Evolutionary conservation across 371 early-diverging fungal genomes (phyloP), one percentile per base, ranked within the genome.

Genomic region (Mucor mucedo): DNA sequence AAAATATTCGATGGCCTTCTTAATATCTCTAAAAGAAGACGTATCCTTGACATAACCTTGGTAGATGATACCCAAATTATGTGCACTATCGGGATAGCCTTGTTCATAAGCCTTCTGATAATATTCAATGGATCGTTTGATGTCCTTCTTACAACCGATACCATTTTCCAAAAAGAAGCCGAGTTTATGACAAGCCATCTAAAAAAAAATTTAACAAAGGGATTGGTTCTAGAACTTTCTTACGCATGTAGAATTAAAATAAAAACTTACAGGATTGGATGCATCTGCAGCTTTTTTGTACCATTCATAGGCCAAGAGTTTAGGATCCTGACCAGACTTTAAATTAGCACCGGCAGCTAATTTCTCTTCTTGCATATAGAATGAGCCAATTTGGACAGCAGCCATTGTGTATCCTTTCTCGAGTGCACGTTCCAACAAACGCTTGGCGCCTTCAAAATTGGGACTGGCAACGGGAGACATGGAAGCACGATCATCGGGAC

Each of bases 121-220:
- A 63, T 76, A 78, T n/a, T 67, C 75, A 39, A 86, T 71, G 21
- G 87, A 83, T 38, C 68, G 52, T 63, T 80, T 63, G 21, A 80
- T 61, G 53, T 79, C 72, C 58, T 68, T 67, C 44, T 73, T 68
- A 54, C 78, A 79, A 30, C 82, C 82, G 63, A 75, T 66, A 3
- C 76, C 82, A 52, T 71, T 69, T 38, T 86, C 87, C 7, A 72
- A 78, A 61, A 84, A 78, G 74, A 77, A 86, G 8, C 73, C 87
- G 5, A 76, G 47, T 60, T 86, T 86, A 68, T 86, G 87, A 68
- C 77, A 77, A 0, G 84, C 87, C 87, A 86, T 86, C 82, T 82
- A 68, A 1, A 21, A 5, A 5, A 35, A 53, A 8, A 9, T n/a
- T 39, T 29, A n/a, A 35, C 0, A 13, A 7, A 1, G 11, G 7